Evolutionary conservation across 371 early-diverging fungal species (phyloP).

Genomic region (Mortierella sp.): DNA sequence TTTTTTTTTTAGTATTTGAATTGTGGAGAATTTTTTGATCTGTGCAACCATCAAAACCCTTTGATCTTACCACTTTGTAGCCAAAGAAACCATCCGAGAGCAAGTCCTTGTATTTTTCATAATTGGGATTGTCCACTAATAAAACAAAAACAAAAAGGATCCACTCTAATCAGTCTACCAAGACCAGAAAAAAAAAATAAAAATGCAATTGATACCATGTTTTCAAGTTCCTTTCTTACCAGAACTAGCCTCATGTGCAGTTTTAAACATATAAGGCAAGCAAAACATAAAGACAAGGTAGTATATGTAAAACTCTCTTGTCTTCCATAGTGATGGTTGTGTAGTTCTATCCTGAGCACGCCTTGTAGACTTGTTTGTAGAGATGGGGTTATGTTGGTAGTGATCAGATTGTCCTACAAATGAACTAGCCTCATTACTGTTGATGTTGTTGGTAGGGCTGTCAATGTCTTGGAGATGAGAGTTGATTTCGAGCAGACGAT

Average conservation of each 20-base stretch:
- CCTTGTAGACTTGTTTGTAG: slow-evolving; percentile 15
- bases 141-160: not conserved
- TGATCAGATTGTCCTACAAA: slow-evolving; percentile 28
- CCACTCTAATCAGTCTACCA: too few relatives aligned
- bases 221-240: too few relatives aligned
- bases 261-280: slow-evolving; percentile 77
- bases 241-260: slow-evolving; percentile 64
- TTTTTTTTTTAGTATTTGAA: too few relatives aligned
- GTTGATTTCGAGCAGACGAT: slow-evolving; percentile 19
- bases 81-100: slow-evolving; percentile 63
- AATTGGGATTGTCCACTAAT: slow-evolving; percentile 66
- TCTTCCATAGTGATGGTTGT: slow-evolving; percentile 61
- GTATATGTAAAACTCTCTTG: slow-evolving; percentile 79
- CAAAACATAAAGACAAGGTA: slow-evolving; percentile 70
- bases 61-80: slow-evolving; percentile 57
- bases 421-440: slow-evolving; percentile 14
- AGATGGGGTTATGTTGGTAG: slow-evolving; percentile 5
- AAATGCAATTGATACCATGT: too few relatives aligned
- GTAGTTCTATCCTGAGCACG: slow-evolving; percentile 45
- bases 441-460: not conserved
- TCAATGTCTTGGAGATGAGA: slow-evolving; percentile 2
- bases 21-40: not conserved
- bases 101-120: slow-evolving; percentile 62
- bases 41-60: too few relatives aligned
- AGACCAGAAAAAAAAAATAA: not conserved